Evolutionary conservation across 1,284 basidiomycete genomes (phyloP).

Genomic region (Polyporus tsugae): DNA sequence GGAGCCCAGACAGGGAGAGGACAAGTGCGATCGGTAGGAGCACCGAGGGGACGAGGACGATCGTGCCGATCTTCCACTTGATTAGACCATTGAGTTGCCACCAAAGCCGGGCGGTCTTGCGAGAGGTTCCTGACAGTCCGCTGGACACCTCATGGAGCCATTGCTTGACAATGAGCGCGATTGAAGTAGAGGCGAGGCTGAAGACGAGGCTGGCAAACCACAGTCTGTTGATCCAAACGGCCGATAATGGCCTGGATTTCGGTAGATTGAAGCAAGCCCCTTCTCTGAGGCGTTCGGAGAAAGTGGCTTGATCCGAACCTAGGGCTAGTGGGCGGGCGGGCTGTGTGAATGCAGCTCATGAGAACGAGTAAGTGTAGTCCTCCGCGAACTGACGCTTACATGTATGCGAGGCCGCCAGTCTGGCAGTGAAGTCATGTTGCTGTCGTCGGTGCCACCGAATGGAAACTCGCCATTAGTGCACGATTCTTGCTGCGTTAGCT

Average conservation of each 20-base stretch:
- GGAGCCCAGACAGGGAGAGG: conserved; percentile 31
- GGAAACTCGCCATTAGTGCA: too few relatives aligned
- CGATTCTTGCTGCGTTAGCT: too few relatives aligned
- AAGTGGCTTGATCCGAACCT: too few relatives aligned
- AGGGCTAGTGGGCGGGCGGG: too few relatives aligned
- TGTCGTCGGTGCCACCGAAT: too few relatives aligned
- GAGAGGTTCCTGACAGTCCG: conserved; percentile 12
- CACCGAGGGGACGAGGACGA: conserved; percentile 34
- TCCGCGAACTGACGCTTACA: too few relatives aligned
- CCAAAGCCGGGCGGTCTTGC: conserved; percentile 23
- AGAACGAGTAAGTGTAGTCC: too few relatives aligned
- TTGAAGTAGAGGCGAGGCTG: conserved; percentile 26
- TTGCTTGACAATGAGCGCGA: conserved; percentile 31
- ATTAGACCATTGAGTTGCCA: conserved; percentile 33
- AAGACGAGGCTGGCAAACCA: conserved; percentile 31
- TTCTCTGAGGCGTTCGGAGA: too few relatives aligned
- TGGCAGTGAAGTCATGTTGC: too few relatives aligned
- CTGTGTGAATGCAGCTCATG: too few relatives aligned
- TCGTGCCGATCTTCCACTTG: conserved; percentile 33
- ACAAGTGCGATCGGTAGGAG: conserved; percentile 34
- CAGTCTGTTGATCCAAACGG: conserved; percentile 28
- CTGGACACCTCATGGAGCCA: conserved; percentile 24
- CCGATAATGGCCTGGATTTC: conserved; percentile 5
- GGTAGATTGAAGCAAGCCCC: too few relatives aligned
- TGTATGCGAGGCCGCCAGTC: too few relatives aligned